Evolutionary conservation across 148 eudicot genomes (phyloP).

Genomic region (Agrostemma githago): DNA sequence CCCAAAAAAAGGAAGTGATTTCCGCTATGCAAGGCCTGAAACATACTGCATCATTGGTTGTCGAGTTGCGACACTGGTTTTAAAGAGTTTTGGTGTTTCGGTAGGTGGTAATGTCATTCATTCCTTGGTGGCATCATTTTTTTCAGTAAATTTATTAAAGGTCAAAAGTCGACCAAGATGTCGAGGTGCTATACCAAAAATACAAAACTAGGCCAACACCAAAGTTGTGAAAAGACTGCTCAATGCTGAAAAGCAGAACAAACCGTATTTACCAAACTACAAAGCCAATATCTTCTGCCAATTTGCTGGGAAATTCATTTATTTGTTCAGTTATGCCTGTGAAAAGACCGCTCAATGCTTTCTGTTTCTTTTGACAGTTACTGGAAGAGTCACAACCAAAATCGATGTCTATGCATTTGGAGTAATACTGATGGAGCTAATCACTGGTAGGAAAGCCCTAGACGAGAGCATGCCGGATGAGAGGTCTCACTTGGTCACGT

Average conservation of each 20-base stretch:
- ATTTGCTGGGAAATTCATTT: not conserved
- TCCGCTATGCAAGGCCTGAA: not conserved
- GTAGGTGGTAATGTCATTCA: not conserved
- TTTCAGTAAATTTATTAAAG: not conserved
- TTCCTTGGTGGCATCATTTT: not conserved
- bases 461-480: conserved; percentile 60
- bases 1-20: too few relatives aligned
- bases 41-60: not conserved
- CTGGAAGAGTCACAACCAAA: conserved; percentile 66
- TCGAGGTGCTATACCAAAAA: not conserved
- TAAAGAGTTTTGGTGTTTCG: not conserved
- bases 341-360: not conserved
- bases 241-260: not conserved
- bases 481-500: conserved; percentile 51
- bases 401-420: conserved; percentile 72
- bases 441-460: conserved; percentile 63
- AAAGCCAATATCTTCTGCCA: not conserved
- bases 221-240: not conserved
- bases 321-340: not conserved
- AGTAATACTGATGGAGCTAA: conserved; percentile 64
- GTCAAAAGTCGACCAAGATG: not conserved
- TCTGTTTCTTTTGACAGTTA: conserved; percentile 31
- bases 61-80: not conserved
- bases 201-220: not conserved
- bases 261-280: not conserved